Percentiles rank a stretch among this genome's conserved stretches.
Evolutionary conservation across 805 yeast species (phyloP).

Genomic region (Myxozyma nipponensis): DNA sequence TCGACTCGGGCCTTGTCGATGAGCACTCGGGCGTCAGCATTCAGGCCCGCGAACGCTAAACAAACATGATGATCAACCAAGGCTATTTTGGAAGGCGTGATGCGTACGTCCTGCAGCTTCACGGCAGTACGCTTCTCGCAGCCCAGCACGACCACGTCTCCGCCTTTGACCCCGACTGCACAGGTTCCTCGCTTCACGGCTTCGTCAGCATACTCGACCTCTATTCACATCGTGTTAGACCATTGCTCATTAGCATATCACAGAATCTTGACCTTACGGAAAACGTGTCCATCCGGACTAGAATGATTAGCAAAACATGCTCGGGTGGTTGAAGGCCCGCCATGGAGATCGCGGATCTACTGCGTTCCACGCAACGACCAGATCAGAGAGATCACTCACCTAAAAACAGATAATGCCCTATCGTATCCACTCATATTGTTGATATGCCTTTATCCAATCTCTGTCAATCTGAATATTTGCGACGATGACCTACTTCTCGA

Average conservation of each 20-base stretch:
- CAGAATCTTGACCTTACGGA: slow-evolving; percentile 53
- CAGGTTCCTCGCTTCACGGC: slow-evolving; percentile 98
- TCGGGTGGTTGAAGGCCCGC: no score
- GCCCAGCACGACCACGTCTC: slow-evolving; percentile 83
- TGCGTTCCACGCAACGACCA: not conserved
- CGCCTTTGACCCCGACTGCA: slow-evolving; percentile 95
- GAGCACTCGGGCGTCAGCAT: slow-evolving; percentile 95
- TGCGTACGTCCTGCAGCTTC: slow-evolving; percentile 93
- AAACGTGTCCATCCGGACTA: slow-evolving; percentile 98
- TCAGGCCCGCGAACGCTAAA: slow-evolving; percentile 93
- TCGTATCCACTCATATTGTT: slow-evolving; percentile 93
- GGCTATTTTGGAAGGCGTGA: slow-evolving; percentile 91
- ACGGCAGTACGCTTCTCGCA: slow-evolving; percentile 95
- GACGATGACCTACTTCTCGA: no score
- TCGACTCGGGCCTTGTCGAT: slow-evolving; percentile 95
- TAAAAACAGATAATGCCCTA: slow-evolving; percentile 94
- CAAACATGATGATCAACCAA: slow-evolving; percentile 86
- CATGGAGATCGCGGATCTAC: not conserved
- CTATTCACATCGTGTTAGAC: slow-evolving; percentile 35
- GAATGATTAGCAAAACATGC: slow-evolving; percentile 3
- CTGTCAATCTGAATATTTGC: no score
- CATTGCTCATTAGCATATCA: slow-evolving; percentile 21
- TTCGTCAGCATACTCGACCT: slow-evolving; percentile 95
- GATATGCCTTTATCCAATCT: no score
- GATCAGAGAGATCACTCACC: slow-evolving; percentile 52